A percentile compares a stretch with the other conserved stretches of the same genome.
Evolutionary conservation across 1,284 basidiomycete species (phyloP).

Genomic region (Ustilago tritici): DNA sequence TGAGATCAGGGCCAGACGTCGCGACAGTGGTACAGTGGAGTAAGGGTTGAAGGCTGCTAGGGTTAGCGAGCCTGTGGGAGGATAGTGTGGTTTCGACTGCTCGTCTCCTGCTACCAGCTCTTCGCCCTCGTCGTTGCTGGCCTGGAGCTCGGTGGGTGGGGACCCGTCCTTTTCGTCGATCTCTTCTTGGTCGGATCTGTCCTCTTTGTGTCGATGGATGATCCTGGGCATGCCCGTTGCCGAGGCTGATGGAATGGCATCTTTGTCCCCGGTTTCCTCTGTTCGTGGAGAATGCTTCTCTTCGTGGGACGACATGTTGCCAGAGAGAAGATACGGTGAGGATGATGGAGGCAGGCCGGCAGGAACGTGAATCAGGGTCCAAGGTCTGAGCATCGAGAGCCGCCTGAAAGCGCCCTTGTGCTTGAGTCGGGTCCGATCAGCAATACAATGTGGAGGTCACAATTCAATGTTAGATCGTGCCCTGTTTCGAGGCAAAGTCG

Average conservation of each 20-base stretch:
- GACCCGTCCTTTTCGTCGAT: constrained; percentile 41
- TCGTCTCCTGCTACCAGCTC: constrained; percentile 15
- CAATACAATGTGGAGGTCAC: not conserved
- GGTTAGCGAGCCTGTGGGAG: constrained; percentile 63
- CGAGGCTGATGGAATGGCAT: constrained; percentile 54
- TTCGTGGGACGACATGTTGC: constrained; percentile 21
- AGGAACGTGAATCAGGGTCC: constrained; percentile 7
- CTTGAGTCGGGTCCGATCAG: constrained; percentile 8
- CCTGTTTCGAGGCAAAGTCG: constrained; percentile 7
- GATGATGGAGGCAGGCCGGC: not conserved
- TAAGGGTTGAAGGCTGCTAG: constrained; percentile 58
- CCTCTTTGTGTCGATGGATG: constrained; percentile 47
- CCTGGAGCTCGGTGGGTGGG: constrained; percentile 18
- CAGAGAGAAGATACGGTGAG: not conserved
- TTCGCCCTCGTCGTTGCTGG: constrained; percentile 12
- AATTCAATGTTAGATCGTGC: not conserved
- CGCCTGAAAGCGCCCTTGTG: constrained; percentile 12
- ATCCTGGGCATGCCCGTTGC: constrained; percentile 60
- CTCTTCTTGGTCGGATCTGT: constrained; percentile 24
- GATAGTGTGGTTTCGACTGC: constrained; percentile 14
- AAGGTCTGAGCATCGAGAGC: constrained; percentile 11
- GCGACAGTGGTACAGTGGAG: constrained; percentile 39
- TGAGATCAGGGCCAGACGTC: constrained; percentile 72
- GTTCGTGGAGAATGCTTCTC: constrained; percentile 31
- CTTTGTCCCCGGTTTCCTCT: constrained; percentile 13